Evolutionary conservation across 345 rosid genomes (phyloP), one percentile per base, ranked within the genome.

Genomic region (Bruguiera parviflora): DNA sequence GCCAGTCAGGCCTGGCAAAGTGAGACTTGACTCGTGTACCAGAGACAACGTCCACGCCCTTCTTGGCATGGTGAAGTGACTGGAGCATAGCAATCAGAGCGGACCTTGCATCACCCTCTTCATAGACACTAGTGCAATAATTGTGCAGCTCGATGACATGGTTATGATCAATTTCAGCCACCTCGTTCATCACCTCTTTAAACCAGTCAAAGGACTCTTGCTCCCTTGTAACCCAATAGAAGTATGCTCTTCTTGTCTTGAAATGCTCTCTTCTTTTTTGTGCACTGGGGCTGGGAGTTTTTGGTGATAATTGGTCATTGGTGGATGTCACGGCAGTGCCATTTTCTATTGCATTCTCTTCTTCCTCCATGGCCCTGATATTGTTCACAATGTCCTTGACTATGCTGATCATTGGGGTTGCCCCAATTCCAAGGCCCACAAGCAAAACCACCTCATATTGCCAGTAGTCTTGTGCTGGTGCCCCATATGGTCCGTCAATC

Each of bases 131-230:
- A 2, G 94, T 91, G 55, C 96, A 91, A 22, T 88, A 87, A 35
- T 88, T 91, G 72, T 91, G 94, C 10, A 88, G 74, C 68, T 91
- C 96, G 0, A 91, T 91, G 19, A 87, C 85, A 51, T 81, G 77
- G 73, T 87, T 79, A 0, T 77, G 77, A 76, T 91, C 97, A 53
- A 79, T 53, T 68, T 91, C 95, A 1, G 89, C 91, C 6, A 84
- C 91, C 28, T 91, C 95, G 64, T 91, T 80, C 97, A 91, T 91
- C 24, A 87, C 82, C 64, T 86, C 89, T 73, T 91, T 86, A 65
- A 91, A 91, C 97, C 95, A 91, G 58, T 91, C 95, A 29, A 91
- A 91, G 0, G 97, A 91, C 0, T 86, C 95, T 79, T 91, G 97
- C 49, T 91, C 97, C 68, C 87, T 86, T 0, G 97, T 91, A 22